Evolutionary conservation across 129 eudicot genomes (phyloP), one percentile per base, ranked within the genome.

Genomic region (Gnaphalium uliginosum): DNA sequence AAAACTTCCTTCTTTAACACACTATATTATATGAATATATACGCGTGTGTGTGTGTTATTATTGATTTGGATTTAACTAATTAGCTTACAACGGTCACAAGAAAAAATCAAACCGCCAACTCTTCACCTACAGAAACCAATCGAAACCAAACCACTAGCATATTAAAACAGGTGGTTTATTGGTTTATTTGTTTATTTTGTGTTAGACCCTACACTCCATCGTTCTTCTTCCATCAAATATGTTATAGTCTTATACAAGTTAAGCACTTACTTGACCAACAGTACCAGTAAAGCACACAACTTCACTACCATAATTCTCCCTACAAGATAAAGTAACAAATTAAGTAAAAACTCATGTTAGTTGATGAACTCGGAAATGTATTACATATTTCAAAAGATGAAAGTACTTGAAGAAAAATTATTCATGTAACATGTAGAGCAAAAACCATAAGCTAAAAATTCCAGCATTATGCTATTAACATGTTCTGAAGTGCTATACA

Each of bases 241-340:
- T 18, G 22, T 53, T 53, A 53, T n/a, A 53, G 22, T 53, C 59
- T 53, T n/a, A 53, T n/a, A n/a, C 59, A 53, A 53, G 24, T n/a
- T 53, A 3, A 51, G 37, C 64, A 81, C 98, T 65, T 88, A 93
- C 98, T 83, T 93, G 98, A 25, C 96, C 98, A 78, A 93, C 98
- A 90, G 90, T 96, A 51, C 96, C 98, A 78, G 96, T 93, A 79
- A 93, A 93, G 83, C 98, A 93, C 35, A 93, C 98, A 81, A 93
- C 98, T 88, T 93, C 98, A 32, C 96, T 90, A 41, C 98, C 98
- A 88, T 93, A 93, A 66, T 93, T 90, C 86, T 90, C 96, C 88
- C 98, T 53, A 19, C 24, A 53, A 53, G 22, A 17, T n/a, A 53
- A 53, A 53, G 21, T 53, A 53, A 53, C 8, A 53, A 18, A 53